Base-by-base conservation (phyloP, 1,284 basidiomycete genomes). In the Termitomyces sp. region DNA sequence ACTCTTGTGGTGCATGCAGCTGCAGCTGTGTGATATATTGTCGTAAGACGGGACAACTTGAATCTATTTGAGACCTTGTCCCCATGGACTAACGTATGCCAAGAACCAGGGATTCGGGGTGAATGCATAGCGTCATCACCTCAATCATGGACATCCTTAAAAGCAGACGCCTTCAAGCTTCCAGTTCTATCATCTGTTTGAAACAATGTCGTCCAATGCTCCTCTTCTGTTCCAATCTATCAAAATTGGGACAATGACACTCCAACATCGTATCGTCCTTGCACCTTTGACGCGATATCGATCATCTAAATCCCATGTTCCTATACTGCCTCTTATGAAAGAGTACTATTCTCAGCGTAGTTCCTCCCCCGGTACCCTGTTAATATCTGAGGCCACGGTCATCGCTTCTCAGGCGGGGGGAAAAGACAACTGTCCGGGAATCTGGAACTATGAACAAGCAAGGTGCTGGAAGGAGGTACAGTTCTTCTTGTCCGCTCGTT, bases 301-400 rank as follows among this genome's bases (percentile, higher is more conserved):
- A 10, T 52, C 57, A 16, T 55, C 54, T 11, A 53, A 51, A 35
- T 28, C 24, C 1, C 59, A 62, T 51, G 55, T 63, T 6, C 64
- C 65, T 63, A 72, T 45, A 21, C 14, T 68, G 54, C 64, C 68
- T 18, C 56, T 72, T 10, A 67, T 64, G 14, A 65, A 66, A 16
- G 69, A 72, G 38, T 79, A 81, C 62, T 81, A 81, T 62, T 53
- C 61, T 0, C 79, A 81, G 58, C 68, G 79, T 9, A 74, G 69
- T 1, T 65, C 62, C 31, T 59, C 59, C 0, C 71, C 73, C 0
- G 79, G 79, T 0, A 75, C 76, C 0, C 62, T 82, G 4, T 61
- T 81, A 24, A 75, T 81, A 50, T 67, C 75, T 3, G 80, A 81
- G 61, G 77, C 65, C 0, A 76, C 74, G 0, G 64, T 73, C 56